A percentile compares a stretch with the other conserved stretches of the same genome.
Evolutionary conservation across 129 eudicot species (phyloP).

Genomic region (Flaveria linearis): DNA sequence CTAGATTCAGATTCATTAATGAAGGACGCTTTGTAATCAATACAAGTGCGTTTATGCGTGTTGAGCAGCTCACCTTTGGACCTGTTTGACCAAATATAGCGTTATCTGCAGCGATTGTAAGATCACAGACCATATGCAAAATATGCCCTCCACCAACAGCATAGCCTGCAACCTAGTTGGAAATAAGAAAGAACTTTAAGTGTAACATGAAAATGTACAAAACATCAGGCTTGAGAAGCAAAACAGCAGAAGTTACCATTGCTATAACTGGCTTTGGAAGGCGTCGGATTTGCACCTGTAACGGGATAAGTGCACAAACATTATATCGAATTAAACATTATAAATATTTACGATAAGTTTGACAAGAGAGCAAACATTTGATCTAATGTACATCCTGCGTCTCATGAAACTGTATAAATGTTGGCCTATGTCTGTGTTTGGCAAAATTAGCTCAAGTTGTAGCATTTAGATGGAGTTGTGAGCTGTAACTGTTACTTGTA

Average conservation of each 20-base stretch:
- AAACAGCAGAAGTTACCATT: slow-evolving; percentile 56
- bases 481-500: too few species aligned
- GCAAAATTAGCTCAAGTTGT: neutral
- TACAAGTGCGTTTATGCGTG: neutral
- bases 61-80: slow-evolving; percentile 68
- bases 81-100: slow-evolving; percentile 98
- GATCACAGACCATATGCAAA: slow-evolving; percentile 96
- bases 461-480: too few species aligned
- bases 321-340: neutral
- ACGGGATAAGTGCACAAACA: neutral
- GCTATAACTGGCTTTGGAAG: slow-evolving; percentile 98
- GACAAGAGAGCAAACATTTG: too few species aligned
- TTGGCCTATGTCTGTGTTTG: neutral
- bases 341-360: too few species aligned
- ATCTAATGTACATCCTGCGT: too few species aligned
- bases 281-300: slow-evolving; percentile 88
- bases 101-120: slow-evolving; percentile 96
- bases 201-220: neutral
- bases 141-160: slow-evolving; percentile 99
- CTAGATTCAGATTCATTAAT: neutral
- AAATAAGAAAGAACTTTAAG: slow-evolving; percentile 17
- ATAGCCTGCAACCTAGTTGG: slow-evolving; percentile 92
- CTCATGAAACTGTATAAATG: neutral
- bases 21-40: neutral
- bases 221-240: neutral